Evolutionary conservation across 2,329 filamentous ascomycete genomes (phyloP).

Genomic region (Aureobasidium subglaciale): DNA sequence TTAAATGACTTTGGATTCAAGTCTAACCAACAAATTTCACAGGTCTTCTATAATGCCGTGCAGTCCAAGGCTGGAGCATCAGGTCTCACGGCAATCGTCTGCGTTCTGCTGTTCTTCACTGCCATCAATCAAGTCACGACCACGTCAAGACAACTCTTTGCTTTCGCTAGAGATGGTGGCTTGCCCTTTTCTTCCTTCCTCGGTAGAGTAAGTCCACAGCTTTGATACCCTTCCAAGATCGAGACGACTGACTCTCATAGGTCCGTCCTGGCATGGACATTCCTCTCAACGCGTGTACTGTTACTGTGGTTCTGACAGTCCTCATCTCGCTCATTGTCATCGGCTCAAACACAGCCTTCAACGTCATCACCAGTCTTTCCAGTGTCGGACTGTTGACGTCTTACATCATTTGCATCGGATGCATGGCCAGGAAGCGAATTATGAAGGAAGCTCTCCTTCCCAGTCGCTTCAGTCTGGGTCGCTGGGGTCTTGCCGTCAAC

Average conservation of each 20-base stretch:
- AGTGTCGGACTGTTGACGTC: conserved; percentile 33
- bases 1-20: conserved; percentile 23
- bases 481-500: conserved; percentile 34
- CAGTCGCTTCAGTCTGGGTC: conserved; percentile 34
- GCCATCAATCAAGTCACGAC: conserved; percentile 12
- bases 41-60: conserved; percentile 16
- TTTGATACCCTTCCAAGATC: not conserved
- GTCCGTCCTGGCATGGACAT: conserved; percentile 13
- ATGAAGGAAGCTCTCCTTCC: conserved; percentile 31
- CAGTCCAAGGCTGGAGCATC: conserved; percentile 10
- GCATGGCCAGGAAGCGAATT: conserved; percentile 34
- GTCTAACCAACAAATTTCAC: conserved; percentile 24
- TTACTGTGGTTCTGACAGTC: conserved; percentile 16
- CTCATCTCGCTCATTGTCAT: conserved; percentile 22
- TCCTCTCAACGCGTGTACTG: conserved; percentile 18
- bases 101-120: conserved; percentile 12
- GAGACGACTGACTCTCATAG: not conserved
- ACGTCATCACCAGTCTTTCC: conserved; percentile 29
- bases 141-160: conserved; percentile 23
- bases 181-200: conserved; percentile 30
- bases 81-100: conserved; percentile 10
- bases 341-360: conserved; percentile 17
- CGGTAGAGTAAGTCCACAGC: not conserved
- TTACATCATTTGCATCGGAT: conserved; percentile 36
- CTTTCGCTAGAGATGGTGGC: conserved; percentile 38